phyloP scores from a whole-genome alignment of 306 rosid species.

The Vigna reflexopilosa region DNA sequence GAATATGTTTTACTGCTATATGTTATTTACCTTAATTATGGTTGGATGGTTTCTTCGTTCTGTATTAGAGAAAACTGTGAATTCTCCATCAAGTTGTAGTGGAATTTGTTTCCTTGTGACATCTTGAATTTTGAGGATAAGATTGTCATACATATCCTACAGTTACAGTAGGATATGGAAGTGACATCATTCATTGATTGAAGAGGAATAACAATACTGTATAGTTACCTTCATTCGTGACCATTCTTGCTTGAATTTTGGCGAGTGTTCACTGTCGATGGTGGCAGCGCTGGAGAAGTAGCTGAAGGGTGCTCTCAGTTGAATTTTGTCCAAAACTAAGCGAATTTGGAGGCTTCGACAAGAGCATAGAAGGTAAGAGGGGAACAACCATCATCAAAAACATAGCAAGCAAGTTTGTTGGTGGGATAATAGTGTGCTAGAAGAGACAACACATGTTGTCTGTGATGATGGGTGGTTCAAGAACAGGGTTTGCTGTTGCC shows the following conservation, averaged over 20 bases:
- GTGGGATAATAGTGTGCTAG: constrained; percentile 69
- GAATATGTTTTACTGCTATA: too few relatives aligned
- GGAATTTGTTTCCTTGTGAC: constrained; percentile 25
- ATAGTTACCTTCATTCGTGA: constrained; percentile 53
- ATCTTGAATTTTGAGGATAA: constrained; percentile 54
- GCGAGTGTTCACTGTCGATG: background rate
- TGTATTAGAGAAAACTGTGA: too few relatives aligned
- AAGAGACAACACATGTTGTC: constrained; percentile 68
- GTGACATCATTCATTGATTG: too few relatives aligned
- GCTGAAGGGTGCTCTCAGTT: constrained; percentile 68
- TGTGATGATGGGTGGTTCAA: constrained; percentile 71
- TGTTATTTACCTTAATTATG: too few relatives aligned
- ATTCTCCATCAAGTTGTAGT: too few relatives aligned
- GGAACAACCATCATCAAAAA: constrained; percentile 77
- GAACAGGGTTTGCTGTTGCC: constrained; percentile 65
- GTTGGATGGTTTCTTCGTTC: too few relatives aligned
- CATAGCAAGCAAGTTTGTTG: constrained; percentile 74
- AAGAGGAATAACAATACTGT: background rate
- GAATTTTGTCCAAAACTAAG: constrained; percentile 60
- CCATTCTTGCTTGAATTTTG: constrained; percentile 57
- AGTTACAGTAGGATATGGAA: background rate
- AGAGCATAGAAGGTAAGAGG: constrained; percentile 63
- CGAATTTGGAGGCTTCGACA: constrained; percentile 63
- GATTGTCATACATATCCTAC: constrained; percentile 67
- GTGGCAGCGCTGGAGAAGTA: constrained; percentile 45